These are phyloP conservation scores for Scheffersomyces ergatensis DNA, from an alignment of 805 yeast species.

Conservation along the genomic window DNA sequence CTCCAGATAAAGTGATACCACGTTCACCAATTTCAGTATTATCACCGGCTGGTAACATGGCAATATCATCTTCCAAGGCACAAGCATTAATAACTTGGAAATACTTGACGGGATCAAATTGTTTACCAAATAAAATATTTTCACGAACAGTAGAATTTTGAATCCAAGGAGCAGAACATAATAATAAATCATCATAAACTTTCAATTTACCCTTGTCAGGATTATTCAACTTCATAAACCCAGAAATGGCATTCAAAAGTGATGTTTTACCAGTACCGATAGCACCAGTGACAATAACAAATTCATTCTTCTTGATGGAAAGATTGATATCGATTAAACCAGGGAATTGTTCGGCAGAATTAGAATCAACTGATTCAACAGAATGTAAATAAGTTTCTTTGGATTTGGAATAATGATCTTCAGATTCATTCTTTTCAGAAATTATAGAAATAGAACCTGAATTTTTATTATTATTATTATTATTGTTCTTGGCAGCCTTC, in stretches of 20 bases:
- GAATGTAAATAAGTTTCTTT: slow-evolving; percentile 11
- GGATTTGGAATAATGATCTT: slow-evolving; percentile 5
- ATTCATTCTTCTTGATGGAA: slow-evolving; percentile 28
- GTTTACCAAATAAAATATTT: slow-evolving; percentile 37
- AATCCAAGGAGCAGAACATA: slow-evolving; percentile 41
- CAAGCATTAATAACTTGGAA: slow-evolving; percentile 32
- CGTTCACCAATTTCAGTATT: slow-evolving; percentile 44
- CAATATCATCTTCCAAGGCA: slow-evolving; percentile 38
- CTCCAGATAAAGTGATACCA: slow-evolving; percentile 44
- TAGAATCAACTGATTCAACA: slow-evolving; percentile 6
- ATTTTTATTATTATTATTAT: background rate
- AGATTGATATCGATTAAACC: slow-evolving; percentile 35
- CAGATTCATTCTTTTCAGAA: slow-evolving; percentile 2
- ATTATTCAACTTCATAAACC: slow-evolving; percentile 32
- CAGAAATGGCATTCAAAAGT: slow-evolving; percentile 37
- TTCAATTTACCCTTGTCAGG: slow-evolving; percentile 22
- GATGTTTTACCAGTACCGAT: slow-evolving; percentile 46
- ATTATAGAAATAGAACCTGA: background rate
- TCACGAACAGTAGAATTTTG: slow-evolving; percentile 41
- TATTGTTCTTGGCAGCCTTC: background rate
- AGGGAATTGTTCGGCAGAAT: slow-evolving; percentile 16
- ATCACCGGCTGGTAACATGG: slow-evolving; percentile 33
- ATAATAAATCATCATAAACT: slow-evolving; percentile 27
- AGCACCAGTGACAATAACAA: slow-evolving; percentile 40
- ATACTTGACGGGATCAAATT: slow-evolving; percentile 27